These are phyloP conservation scores for Phaseolus lunatus DNA, from an alignment of 306 rosid species.

Conservation along the genomic window DNA sequence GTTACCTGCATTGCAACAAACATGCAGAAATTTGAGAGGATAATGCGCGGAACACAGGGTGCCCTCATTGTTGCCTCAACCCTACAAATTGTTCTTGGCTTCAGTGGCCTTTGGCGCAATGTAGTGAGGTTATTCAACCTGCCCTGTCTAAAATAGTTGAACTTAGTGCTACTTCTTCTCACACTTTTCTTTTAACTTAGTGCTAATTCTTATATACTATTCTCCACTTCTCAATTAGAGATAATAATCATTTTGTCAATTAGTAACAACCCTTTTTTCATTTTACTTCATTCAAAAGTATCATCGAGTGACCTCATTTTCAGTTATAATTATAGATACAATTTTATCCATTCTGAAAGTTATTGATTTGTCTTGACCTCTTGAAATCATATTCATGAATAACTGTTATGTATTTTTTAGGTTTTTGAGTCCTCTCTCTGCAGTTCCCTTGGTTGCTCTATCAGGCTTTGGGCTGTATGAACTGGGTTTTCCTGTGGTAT, in stretches of 20 bases:
- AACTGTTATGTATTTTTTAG: constrained; percentile 54
- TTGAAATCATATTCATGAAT: constrained; percentile 7
- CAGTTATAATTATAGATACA: background rate
- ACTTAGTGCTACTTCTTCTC: background rate
- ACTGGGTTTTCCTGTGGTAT: constrained; percentile 91
- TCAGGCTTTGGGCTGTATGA: constrained; percentile 94
- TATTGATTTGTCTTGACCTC: constrained; percentile 8
- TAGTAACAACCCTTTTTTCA: background rate
- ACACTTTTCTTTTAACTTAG: background rate
- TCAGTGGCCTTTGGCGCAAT: constrained; percentile 99
- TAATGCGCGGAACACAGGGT: constrained; percentile 97
- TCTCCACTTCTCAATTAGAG: background rate
- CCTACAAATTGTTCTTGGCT: constrained; percentile 95
- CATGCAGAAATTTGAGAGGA: constrained; percentile 85
- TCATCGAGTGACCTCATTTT: background rate
- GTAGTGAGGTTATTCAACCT: constrained; percentile 72
- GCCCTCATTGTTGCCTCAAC: constrained; percentile 97
- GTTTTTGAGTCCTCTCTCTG: constrained; percentile 87
- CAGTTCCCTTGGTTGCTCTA: constrained; percentile 86
- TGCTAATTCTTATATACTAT: background rate
- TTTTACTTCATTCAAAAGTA: background rate
- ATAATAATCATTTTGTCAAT: constrained; percentile 13
- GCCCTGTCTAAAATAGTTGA: constrained; percentile 26
- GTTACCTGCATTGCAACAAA: constrained; percentile 27
- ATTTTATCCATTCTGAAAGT: constrained; percentile 2